Conservation (phyloP, 2,329 filamentous ascomycete species). For the Pyrenochaeta sp. region DNA sequence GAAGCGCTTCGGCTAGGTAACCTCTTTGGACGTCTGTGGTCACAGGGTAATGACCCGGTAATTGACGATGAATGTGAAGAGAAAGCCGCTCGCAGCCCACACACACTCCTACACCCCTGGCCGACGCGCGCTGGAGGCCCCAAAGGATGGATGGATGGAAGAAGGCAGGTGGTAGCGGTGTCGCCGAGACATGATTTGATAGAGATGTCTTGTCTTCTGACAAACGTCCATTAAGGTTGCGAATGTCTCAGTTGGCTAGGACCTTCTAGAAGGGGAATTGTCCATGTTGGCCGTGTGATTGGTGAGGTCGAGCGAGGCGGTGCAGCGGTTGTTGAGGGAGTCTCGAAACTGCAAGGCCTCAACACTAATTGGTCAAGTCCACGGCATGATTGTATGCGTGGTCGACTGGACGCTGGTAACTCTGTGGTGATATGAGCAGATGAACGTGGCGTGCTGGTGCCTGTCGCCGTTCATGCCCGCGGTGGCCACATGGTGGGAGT, state of each 20-base stretch:
- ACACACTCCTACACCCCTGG: slow-evolving; percentile 7
- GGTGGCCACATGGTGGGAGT: slow-evolving; percentile 29
- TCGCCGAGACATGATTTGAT: slow-evolving; percentile 29
- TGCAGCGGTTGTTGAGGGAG: slow-evolving; percentile 41
- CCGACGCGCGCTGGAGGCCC: slow-evolving; percentile 18
- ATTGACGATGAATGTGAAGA: slow-evolving; percentile 4
- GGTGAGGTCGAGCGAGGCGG: slow-evolving; percentile 32
- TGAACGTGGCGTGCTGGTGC: slow-evolving; percentile 13
- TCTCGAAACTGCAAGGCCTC: slow-evolving; percentile 18
- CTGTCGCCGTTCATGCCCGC: slow-evolving; percentile 27
- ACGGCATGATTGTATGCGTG: slow-evolving; percentile 10
- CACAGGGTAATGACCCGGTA: background rate
- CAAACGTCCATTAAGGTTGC: slow-evolving; percentile 21
- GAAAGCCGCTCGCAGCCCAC: slow-evolving; percentile 8
- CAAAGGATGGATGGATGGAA: slow-evolving; percentile 18
- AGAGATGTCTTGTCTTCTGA: slow-evolving; percentile 21
- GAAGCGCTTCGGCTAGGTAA: slow-evolving; percentile 26
- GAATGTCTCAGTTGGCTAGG: slow-evolving; percentile 22
- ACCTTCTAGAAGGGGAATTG: slow-evolving; percentile 32
- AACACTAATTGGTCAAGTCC: slow-evolving; percentile 25
- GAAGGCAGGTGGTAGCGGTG: slow-evolving; percentile 31
- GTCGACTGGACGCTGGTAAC: slow-evolving; percentile 1
- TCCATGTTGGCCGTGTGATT: slow-evolving; percentile 17
- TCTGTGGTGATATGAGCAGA: slow-evolving; percentile 8
- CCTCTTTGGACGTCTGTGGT: background rate